Base-by-base conservation (phyloP, 208 protist species). In the Blastocrithidia nonstop region DNA sequence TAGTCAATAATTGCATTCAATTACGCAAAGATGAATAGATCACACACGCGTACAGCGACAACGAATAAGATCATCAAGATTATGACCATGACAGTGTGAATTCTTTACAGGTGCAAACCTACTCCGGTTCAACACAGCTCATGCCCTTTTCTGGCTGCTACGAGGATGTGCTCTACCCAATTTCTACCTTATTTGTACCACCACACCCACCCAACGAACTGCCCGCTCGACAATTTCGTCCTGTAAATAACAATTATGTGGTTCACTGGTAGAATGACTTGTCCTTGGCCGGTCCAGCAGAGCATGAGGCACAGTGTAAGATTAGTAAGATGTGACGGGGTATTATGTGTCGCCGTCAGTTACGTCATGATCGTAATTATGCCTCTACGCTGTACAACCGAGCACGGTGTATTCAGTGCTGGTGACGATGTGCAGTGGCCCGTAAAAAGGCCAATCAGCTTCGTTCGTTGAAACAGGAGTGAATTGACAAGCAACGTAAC, bases 321-420 rank as follows among this genome's bases (percentile, higher is more conserved):
- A 62, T 90, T 6, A 70, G 73, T 45, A 65, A 66, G 23, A 56
- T 86, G 42, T 90, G 81, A 76, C 75, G 81, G 16, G 81, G 81
- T n/a, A 56, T 90, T 15, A 29, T 74, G 36, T 71, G 66, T 24
- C 75, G 81, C 25, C 75, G 81, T 15, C 57, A 61, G 0, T 63
- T 84, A 33, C 58, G 51, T 3, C 67, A 72, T 47, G 61, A 52
- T 17, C 66, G 61, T 8, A 66, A 54, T 6, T 51, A 61, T 43
- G 51, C 65, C 2, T 38, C 61, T 19, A 49, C 71, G 38, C 56
- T 80, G 19, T 66, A 61, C 43, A 32, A 45, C n/a, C 71, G 71
- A 20, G 74, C 72, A 5, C 68, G 48, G 16, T 54, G 49, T 25
- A 82, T 86, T 39, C 81, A 90, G 59, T 80, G 76, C 61, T 90